Percentiles rank a stretch among this genome's conserved stretches.
phyloP scores from a whole-genome alignment of 768 basidiomycete species.

The Boletus sp. region DNA sequence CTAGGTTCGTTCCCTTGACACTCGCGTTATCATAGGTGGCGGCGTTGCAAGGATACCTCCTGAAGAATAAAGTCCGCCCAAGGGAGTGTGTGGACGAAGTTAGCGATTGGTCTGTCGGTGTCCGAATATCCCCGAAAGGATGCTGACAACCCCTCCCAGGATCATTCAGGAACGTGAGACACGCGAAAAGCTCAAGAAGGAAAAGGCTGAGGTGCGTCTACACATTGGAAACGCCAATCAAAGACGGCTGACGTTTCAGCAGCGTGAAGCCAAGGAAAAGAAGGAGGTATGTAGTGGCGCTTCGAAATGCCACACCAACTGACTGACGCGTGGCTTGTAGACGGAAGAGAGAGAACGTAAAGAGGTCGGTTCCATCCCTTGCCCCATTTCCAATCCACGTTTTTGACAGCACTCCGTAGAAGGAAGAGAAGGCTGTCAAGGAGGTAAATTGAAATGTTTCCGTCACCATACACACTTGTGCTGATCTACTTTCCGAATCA shows the following conservation, averaged over 20 bases:
- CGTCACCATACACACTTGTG: constrained; percentile 2
- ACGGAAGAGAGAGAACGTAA: constrained; percentile 64
- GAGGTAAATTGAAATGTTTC: constrained; percentile 42
- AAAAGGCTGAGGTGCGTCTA: constrained; percentile 54
- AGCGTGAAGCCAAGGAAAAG: constrained; percentile 83
- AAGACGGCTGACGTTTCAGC: constrained; percentile 10
- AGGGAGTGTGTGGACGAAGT: constrained; percentile 82
- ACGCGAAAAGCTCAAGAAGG: constrained; percentile 81
- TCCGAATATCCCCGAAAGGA: constrained; percentile 3
- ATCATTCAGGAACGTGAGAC: constrained; percentile 78
- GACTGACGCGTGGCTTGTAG: constrained; percentile 22
- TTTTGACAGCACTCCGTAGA: constrained; percentile 27
- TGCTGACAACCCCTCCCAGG: constrained; percentile 31
- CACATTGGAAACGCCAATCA: background rate
- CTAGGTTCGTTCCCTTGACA: background rate
- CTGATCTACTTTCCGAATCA: constrained; percentile 21
- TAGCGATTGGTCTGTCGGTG: constrained; percentile 54
- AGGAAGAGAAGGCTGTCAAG: constrained; percentile 54
- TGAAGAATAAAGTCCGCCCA: constrained; percentile 90
- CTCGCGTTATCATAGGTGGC: constrained; percentile 55
- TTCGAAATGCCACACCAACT: background rate
- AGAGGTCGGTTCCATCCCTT: constrained; percentile 42
- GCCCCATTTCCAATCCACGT: background rate
- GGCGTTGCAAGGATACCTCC: constrained; percentile 78
- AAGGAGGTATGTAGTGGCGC: constrained; percentile 46